These are phyloP conservation scores for Curvularia sp. DNA, from an alignment of 2,329 filamentous ascomycete genomes.

Conservation along the genomic window DNA sequence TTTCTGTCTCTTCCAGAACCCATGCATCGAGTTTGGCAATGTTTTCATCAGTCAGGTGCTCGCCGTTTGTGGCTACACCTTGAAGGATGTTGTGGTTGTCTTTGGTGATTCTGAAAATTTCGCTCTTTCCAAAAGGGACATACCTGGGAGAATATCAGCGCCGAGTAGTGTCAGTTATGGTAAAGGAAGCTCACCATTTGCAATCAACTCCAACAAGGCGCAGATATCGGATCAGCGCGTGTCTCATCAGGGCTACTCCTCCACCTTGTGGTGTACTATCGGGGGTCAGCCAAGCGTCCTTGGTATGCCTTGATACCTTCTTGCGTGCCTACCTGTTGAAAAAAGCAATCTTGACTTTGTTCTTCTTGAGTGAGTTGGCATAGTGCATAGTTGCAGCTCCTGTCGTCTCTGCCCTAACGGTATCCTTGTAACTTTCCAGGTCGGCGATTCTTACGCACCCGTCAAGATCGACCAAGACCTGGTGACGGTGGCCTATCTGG, in stretches of 20 bases:
- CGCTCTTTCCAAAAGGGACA: constrained; percentile 77
- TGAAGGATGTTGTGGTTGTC: constrained; percentile 90
- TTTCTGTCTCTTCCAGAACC: constrained; percentile 74
- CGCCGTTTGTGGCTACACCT: constrained; percentile 69
- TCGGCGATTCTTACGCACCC: constrained; percentile 69
- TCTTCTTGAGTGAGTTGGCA: constrained; percentile 67
- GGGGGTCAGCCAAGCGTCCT: background rate
- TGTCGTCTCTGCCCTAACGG: constrained; percentile 64
- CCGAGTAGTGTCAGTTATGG: background rate
- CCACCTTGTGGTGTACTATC: constrained; percentile 78
- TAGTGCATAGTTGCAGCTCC: constrained; percentile 72
- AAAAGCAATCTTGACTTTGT: constrained; percentile 74
- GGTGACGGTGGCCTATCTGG: constrained; percentile 10
- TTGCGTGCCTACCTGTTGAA: constrained; percentile 63
- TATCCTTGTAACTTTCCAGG: constrained; percentile 65
- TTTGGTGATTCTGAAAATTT: constrained; percentile 84
- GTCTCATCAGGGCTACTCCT: constrained; percentile 81
- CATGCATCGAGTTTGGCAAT: constrained; percentile 71
- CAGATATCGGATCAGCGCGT: constrained; percentile 76
- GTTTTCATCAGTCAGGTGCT: constrained; percentile 69
- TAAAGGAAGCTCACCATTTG: constrained; percentile 67
- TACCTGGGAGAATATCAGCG: constrained; percentile 56
- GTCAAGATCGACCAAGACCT: constrained; percentile 64
- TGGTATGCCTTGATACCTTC: background rate
- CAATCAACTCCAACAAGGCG: constrained; percentile 71